These are phyloP conservation scores for Kalaharituber pfeilii DNA, from an alignment of 2,329 filamentous ascomycete genomes.

Conservation along the genomic window DNA sequence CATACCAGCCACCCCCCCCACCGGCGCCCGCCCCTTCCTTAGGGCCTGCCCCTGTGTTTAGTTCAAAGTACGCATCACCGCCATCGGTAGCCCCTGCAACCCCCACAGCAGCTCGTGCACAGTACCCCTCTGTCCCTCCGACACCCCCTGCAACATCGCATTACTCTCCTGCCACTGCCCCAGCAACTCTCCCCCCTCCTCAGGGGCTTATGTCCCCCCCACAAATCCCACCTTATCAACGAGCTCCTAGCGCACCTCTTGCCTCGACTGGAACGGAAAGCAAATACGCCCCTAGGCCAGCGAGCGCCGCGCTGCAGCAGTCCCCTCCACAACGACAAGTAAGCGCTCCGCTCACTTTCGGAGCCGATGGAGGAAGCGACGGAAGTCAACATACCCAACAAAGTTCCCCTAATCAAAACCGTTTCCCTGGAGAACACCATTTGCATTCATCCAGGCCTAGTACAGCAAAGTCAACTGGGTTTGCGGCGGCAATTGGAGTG, in stretches of 20 bases:
- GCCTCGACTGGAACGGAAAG: background rate
- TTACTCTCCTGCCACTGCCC: constrained; percentile 13
- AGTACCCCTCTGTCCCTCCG: background rate
- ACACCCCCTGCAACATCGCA: constrained; percentile 17
- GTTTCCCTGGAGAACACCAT: constrained; percentile 4
- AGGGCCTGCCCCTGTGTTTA: background rate
- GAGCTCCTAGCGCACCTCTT: background rate
- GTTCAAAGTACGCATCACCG: background rate
- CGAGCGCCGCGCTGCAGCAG: constrained; percentile 5
- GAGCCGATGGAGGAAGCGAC: constrained; percentile 11
- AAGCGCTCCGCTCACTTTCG: constrained; percentile 1
- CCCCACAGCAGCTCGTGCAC: background rate
- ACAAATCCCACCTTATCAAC: background rate
- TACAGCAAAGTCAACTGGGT: constrained; percentile 12
- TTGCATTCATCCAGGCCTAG: constrained; percentile 17
- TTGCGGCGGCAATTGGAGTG: constrained; percentile 12
- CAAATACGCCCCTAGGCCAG: constrained; percentile 29
- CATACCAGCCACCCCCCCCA: constrained; percentile 9
- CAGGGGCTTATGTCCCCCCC: background rate
- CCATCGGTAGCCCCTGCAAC: background rate
- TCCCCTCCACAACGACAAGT: constrained; percentile 13
- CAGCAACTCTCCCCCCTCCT: constrained; percentile 19
- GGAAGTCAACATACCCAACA: constrained; percentile 24
- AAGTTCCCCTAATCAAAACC: background rate
- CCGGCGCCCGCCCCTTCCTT: background rate